Base-by-base conservation (phyloP, 169 alveolate species). In the Eimeria acervulina region DNA sequence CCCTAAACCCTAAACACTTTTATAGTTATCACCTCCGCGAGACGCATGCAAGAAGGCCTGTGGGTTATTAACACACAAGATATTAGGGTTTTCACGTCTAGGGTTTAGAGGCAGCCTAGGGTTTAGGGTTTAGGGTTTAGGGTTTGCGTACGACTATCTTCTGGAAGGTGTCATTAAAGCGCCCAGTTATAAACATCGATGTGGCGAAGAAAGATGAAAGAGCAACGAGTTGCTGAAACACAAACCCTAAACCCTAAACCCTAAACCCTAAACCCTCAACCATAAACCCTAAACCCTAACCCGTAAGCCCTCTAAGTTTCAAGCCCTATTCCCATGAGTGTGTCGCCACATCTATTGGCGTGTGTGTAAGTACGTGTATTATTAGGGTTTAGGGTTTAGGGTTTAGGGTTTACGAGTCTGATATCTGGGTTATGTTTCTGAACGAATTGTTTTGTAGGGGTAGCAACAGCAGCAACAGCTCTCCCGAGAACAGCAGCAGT, bases 391-490 rank as follows among this genome's bases (percentile, higher is more conserved):
- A 28, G 38, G 81, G 81, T 70, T 28, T 36, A 70, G 47, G 88
- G 88, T 36, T 31, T 40, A 31, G 36, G 61, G 59, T 96, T 87
- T 95, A 96, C 97, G 93, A 97, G 97, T 94, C 98, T 97, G 94
- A 98, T 88, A 85, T 98, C 99, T 28, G 99, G 99, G 96, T 98
- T 98, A 94, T 98, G 99, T 87, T 94, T 97, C 55, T 95, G 88
- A 33, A 97, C 97, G 76, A 97, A 74, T 55, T 90, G 87, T 76
- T 84, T 96, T 51, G 97, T 8, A 47, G 99, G 99, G 31, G 84
- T 94, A 74, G 93, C 96, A 36, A 97, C 93, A 91, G 74, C 93
- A 4, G 52, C 87, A 12, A 95, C 96, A 42, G 96, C 81, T 47
- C 47, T 52, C 51, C 93, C 95, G n/a, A 90, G 81, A 36, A 96